Evolutionary conservation across 306 rosid genomes (phyloP).

Genomic region (Rubus parviflorus): DNA sequence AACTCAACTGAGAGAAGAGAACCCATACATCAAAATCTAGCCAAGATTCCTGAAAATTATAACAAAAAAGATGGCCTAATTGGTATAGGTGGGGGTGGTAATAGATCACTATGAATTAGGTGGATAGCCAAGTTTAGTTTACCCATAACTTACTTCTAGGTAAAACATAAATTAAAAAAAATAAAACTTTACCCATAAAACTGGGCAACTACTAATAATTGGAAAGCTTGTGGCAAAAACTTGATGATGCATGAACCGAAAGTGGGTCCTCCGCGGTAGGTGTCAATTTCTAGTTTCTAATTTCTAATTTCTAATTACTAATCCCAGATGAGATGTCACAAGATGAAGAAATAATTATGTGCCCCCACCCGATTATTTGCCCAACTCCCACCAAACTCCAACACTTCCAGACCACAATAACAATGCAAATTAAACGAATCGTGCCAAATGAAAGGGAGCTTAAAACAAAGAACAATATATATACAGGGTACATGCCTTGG

Average conservation of each 20-base stretch:
- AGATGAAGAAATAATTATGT: not conserved
- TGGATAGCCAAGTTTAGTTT: too few species aligned
- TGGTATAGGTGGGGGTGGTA: too few species aligned
- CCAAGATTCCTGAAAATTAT: too few species aligned
- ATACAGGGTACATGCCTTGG: not conserved
- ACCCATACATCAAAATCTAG: too few species aligned
- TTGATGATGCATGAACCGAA: not conserved
- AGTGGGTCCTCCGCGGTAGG: not conserved
- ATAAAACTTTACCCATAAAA: too few species aligned
- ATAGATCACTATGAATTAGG: too few species aligned
- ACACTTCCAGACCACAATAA: slow-evolving; percentile 15
- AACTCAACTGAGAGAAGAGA: too few species aligned
- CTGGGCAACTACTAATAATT: not conserved
- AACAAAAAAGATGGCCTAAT: too few species aligned
- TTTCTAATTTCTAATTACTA: not conserved
- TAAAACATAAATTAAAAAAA: too few species aligned
- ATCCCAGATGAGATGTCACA: not conserved
- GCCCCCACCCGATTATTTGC: slow-evolving; percentile 31
- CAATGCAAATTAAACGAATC: slow-evolving; percentile 18
- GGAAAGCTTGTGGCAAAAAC: too few species aligned
- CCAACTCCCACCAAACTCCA: slow-evolving; percentile 71
- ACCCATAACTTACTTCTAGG: too few species aligned
- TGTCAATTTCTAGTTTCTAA: not conserved
- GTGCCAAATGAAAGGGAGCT: slow-evolving; percentile 4
- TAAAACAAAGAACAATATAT: not conserved